These are phyloP conservation scores for Sphagnurus paluster DNA, from an alignment of 1,284 basidiomycete species.

Conservation along the genomic window DNA sequence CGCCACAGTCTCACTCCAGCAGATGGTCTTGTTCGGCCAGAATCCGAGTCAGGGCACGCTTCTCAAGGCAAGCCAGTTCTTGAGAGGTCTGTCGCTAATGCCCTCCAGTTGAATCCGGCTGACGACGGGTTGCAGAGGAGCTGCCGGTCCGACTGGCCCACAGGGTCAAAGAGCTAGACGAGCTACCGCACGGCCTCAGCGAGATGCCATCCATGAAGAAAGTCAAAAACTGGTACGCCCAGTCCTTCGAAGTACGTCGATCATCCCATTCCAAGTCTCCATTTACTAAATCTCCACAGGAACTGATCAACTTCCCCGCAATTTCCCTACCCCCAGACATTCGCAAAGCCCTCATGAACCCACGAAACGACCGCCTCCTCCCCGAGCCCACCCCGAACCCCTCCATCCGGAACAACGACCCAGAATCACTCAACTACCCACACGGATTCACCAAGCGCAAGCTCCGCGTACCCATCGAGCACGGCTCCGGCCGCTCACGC, in stretches of 20 bases:
- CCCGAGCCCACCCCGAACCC: conserved; percentile 76
- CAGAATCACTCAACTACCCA: conserved; percentile 27
- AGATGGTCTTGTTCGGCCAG: conserved; percentile 89
- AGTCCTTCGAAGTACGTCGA: conserved; percentile 90
- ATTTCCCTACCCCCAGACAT: conserved; percentile 70
- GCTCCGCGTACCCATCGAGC: conserved; percentile 72
- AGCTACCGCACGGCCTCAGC: conserved; percentile 89
- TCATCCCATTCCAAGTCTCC: not conserved
- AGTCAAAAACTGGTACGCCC: conserved; percentile 99
- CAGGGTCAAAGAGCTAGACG: conserved; percentile 94
- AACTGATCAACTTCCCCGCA: conserved; percentile 82
- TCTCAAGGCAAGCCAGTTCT: conserved; percentile 81
- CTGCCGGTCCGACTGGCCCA: conserved; percentile 94
- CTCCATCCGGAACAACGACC: conserved; percentile 43
- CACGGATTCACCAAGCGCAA: conserved; percentile 52
- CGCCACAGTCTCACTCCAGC: conserved; percentile 78
- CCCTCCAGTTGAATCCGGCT: conserved; percentile 9
- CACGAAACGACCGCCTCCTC: conserved; percentile 45
- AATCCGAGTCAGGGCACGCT: conserved; percentile 87
- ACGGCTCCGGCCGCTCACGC: conserved; percentile 45
- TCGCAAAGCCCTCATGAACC: conserved; percentile 64
- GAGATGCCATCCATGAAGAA: conserved; percentile 93
- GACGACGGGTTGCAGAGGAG: conserved; percentile 58
- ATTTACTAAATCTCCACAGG: conserved; percentile 45
- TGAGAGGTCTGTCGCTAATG: conserved; percentile 58